These are phyloP conservation scores for Fagus crenata DNA, from an alignment of 306 rosid genomes.

Conservation along the genomic window DNA sequence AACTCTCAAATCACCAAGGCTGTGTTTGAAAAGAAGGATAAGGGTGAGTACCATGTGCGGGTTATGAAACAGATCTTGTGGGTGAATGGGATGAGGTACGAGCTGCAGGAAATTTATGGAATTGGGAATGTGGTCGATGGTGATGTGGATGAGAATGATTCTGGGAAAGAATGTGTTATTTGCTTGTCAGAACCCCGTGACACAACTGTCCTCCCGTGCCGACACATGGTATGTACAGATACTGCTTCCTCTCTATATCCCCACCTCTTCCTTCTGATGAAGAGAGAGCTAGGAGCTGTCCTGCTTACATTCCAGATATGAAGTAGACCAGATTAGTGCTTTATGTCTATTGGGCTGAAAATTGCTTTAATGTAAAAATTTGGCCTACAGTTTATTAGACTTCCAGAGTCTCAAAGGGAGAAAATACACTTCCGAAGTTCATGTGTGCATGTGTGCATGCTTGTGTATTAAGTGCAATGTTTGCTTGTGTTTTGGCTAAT, in stretches of 20 bases:
- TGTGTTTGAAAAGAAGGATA: conserved; percentile 38
- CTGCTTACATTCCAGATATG: not conserved
- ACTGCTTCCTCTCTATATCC: conserved; percentile 1
- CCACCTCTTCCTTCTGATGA: not conserved
- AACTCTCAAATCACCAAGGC: conserved; percentile 54
- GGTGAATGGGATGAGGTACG: conserved; percentile 47
- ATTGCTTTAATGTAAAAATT: not conserved
- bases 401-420: not conserved
- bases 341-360: not conserved
- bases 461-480: not conserved
- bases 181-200: conserved; percentile 59
- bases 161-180: conserved; percentile 49
- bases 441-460: not conserved
- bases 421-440: not conserved
- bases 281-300: not conserved
- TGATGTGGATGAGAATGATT: conserved; percentile 34
- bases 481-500: conserved; percentile 9
- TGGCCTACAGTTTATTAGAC: not conserved
- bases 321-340: not conserved
- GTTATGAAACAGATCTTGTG: conserved; percentile 50
- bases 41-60: conserved; percentile 42
- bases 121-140: conserved; percentile 45
- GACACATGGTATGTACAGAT: conserved; percentile 46
- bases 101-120: conserved; percentile 54
- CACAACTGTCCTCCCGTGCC: conserved; percentile 53